phyloP scores from a whole-genome alignment of 768 basidiomycete genomes.

The Fomitopsis serialis region DNA sequence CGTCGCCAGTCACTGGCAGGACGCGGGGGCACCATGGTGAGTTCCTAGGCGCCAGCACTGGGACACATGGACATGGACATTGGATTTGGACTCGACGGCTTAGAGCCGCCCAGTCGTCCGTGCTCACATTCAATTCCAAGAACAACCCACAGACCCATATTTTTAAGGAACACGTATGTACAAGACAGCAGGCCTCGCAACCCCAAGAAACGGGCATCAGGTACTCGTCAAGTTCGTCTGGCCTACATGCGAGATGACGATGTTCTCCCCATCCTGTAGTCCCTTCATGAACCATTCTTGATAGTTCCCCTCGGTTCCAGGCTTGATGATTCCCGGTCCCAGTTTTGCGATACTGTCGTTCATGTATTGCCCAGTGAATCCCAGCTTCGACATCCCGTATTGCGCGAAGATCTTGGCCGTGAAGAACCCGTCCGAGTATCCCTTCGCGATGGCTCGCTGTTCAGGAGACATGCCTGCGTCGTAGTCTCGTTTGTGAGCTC shows the following conservation, averaged over 20 bases:
- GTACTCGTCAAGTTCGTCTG: background rate
- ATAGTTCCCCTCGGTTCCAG: constrained; percentile 40
- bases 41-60: background rate
- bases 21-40: background rate
- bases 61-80: background rate
- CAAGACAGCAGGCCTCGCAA: background rate
- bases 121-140: too few species aligned
- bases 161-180: too few species aligned
- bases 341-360: constrained; percentile 35
- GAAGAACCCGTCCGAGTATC: constrained; percentile 56
- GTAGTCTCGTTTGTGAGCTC: constrained; percentile 1
- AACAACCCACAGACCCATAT: too few species aligned
- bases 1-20: background rate
- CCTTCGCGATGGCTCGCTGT: constrained; percentile 29
- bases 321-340: constrained; percentile 29
- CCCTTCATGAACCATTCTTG: constrained; percentile 43
- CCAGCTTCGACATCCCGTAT: constrained; percentile 44
- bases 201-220: background rate
- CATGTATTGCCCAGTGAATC: constrained; percentile 61
- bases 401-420: constrained; percentile 52
- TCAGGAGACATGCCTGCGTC: constrained; percentile 7
- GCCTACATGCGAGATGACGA: constrained; percentile 4
- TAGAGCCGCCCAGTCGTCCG: too few species aligned
- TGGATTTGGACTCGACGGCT: too few species aligned
- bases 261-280: constrained; percentile 38